Base-by-base conservation (phyloP, 805 yeast genomes). In the Jamesozyma hellenica region DNA sequence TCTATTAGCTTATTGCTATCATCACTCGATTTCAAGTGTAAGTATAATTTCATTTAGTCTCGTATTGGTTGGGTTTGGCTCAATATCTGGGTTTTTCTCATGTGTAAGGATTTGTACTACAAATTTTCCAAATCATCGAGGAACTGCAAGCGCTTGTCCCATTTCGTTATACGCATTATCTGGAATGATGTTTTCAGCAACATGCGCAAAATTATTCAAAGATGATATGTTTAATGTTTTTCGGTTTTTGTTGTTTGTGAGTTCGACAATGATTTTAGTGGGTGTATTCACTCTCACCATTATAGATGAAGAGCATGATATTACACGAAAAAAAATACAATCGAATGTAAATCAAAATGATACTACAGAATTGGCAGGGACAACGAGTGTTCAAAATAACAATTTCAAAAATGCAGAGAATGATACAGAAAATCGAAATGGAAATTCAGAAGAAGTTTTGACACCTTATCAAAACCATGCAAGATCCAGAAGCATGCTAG, bases 61-160 rank as follows among this genome's bases (percentile, higher is more conserved):
- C 66, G 56, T 61, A 0, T 52, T 67, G 26, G 67, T 74, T n/a
- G 84, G 87, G 0, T 72, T 77, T 47, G 85, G 87, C 0, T 78
- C 86, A 0, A 74, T 72, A 4, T 54, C 75, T 9, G 74, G 77
- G 1, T 70, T 74, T 43, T 81, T 71, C 51, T 72, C 82, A 23
- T 70, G 84, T 4, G 60, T 66, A n/a, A 66, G 65, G 40, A 63
- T 67, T 32, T 60, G 66, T 23, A 64, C 59, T 1, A 54, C 80
- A 2, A 82, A 82, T 51, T 82, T 82, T 47, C 90, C 90, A 0
- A 61, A 72, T 23, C 76, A 78, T 51, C 67, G 81, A 52, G 92
- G 86, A 17, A 66, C 76, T 6, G 86, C 86, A 2, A 79, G 78
- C 15, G 78, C 84, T 1, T 63, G 74, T 32, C 84, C 85, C 2